Conservation (phyloP, 768 basidiomycete species). For the Mycena kentingensis region DNA sequence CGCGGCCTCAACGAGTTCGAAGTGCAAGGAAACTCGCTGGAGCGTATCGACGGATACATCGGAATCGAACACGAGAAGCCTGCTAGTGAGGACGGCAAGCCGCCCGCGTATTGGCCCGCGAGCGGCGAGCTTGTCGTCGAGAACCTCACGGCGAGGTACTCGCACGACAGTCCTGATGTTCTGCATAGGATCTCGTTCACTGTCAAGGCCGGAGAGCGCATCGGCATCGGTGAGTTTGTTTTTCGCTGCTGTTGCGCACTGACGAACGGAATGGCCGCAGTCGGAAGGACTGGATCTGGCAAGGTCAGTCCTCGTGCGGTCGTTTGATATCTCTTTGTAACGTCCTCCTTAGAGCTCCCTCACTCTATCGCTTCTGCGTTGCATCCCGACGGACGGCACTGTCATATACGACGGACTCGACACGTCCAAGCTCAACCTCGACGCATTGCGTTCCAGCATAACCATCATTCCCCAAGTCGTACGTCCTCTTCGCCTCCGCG, state of each 20-base stretch:
- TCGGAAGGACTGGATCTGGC: slow-evolving; percentile 24
- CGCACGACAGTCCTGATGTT: slow-evolving; percentile 39
- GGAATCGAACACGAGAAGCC: slow-evolving; percentile 45
- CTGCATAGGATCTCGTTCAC: slow-evolving; percentile 37
- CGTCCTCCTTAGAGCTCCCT: slow-evolving; percentile 51
- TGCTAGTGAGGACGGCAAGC: slow-evolving; percentile 37
- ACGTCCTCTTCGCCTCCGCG: too few relatives aligned
- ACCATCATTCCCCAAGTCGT: slow-evolving; percentile 63
- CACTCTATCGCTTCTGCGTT: slow-evolving; percentile 71
- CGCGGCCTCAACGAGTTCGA: slow-evolving; percentile 29
- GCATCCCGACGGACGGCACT: slow-evolving; percentile 64
- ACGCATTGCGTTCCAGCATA: slow-evolving; percentile 62
- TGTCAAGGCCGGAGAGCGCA: slow-evolving; percentile 45
- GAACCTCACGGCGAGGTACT: slow-evolving; percentile 54
- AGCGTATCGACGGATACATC: slow-evolving; percentile 35
- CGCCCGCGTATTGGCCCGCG: slow-evolving; percentile 62
- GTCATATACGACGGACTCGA: slow-evolving; percentile 63
- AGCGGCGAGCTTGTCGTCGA: slow-evolving; percentile 54
- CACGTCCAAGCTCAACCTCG: slow-evolving; percentile 66
- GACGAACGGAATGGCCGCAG: slow-evolving; percentile 16
- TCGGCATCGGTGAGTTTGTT: slow-evolving; percentile 10
- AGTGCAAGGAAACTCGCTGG: slow-evolving; percentile 24
- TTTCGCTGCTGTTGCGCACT: background rate
- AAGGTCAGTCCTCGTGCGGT: slow-evolving; percentile 32
- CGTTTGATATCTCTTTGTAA: background rate